Evolutionary conservation across 1,139 yeast species (phyloP).

Genomic region (Meyerozyma carpophila): DNA sequence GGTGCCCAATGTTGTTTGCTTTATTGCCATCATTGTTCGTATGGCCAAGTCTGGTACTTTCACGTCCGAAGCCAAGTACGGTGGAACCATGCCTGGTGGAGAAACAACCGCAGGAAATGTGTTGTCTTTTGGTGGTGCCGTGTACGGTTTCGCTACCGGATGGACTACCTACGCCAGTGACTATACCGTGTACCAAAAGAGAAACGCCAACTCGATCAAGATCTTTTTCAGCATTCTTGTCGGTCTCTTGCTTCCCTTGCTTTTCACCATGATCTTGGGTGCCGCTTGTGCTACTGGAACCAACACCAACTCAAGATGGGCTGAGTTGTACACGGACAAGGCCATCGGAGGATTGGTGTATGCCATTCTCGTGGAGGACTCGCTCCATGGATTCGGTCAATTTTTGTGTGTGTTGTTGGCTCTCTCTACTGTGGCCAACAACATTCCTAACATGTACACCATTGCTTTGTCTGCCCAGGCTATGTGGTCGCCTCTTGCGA

Average conservation of each 20-base stretch:
- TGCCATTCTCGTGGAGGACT: conserved; percentile 68
- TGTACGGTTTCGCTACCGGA: conserved; percentile 90
- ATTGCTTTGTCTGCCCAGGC: conserved; percentile 83
- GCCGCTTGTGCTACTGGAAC: conserved; percentile 81
- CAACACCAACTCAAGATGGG: conserved; percentile 41
- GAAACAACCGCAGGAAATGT: conserved; percentile 66
- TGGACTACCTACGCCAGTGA: conserved; percentile 94
- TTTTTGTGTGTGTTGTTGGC: conserved; percentile 83
- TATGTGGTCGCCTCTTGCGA: conserved; percentile 64
- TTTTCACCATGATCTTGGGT: conserved; percentile 75
- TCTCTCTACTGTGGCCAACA: conserved; percentile 81
- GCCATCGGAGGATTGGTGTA: conserved; percentile 81
- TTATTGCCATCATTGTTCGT: conserved; percentile 74
- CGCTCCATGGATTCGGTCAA: conserved; percentile 84
- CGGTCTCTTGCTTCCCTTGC: conserved; percentile 65
- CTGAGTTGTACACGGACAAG: conserved; percentile 44
- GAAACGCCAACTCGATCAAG: conserved; percentile 50
- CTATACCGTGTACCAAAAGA: conserved; percentile 80
- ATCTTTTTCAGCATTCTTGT: conserved; percentile 58
- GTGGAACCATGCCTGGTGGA: conserved; percentile 40
- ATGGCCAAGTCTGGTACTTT: conserved; percentile 64
- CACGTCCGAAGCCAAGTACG: conserved; percentile 17
- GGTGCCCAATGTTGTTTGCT: conserved; percentile 73
- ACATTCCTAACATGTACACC: conserved; percentile 90
- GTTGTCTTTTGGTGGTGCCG: conserved; percentile 77